Evolutionary conservation across 192 early-diverging fungal species (phyloP).

Genomic region (Neocallimastix lanati): DNA sequence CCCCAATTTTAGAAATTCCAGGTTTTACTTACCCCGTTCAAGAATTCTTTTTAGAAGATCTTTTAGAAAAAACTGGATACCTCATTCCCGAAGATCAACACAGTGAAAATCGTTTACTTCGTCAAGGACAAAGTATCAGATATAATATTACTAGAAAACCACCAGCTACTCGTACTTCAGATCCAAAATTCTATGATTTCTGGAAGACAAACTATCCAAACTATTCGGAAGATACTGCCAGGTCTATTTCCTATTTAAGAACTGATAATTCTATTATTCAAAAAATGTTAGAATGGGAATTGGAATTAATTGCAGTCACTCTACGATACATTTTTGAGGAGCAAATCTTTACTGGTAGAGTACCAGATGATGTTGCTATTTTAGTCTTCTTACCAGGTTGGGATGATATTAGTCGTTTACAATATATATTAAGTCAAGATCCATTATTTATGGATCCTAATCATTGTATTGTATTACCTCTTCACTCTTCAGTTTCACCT

Average conservation of each 20-base stretch:
- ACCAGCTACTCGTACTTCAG: not conserved
- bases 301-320: slow-evolving; percentile 27
- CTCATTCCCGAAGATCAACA: not conserved
- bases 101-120: not conserved
- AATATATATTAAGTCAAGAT: not conserved
- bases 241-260: not conserved
- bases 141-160: not conserved
- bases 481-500: not conserved
- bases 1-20: slow-evolving; percentile 43
- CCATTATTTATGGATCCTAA: not conserved
- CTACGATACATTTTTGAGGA: slow-evolving; percentile 36
- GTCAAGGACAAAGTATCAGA: not conserved
- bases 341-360: slow-evolving; percentile 11
- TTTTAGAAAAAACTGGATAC: not conserved
- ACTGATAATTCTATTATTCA: not conserved
- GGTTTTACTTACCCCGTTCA: slow-evolving; percentile 59
- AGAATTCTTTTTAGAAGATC: slow-evolving; percentile 26
- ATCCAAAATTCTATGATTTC: not conserved
- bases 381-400: slow-evolving; percentile 51
- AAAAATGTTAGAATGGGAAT: slow-evolving; percentile 38
- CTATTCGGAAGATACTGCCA: not conserved
- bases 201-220: not conserved
- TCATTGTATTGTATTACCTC: not conserved
- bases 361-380: slow-evolving; percentile 22
- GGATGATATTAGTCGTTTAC: not conserved